Percentiles rank a stretch among this genome's conserved stretches.
These are phyloP conservation scores for Pestalotiopsis sp. DNA, from an alignment of 2,329 filamentous ascomycete species.

Conservation along the genomic window DNA sequence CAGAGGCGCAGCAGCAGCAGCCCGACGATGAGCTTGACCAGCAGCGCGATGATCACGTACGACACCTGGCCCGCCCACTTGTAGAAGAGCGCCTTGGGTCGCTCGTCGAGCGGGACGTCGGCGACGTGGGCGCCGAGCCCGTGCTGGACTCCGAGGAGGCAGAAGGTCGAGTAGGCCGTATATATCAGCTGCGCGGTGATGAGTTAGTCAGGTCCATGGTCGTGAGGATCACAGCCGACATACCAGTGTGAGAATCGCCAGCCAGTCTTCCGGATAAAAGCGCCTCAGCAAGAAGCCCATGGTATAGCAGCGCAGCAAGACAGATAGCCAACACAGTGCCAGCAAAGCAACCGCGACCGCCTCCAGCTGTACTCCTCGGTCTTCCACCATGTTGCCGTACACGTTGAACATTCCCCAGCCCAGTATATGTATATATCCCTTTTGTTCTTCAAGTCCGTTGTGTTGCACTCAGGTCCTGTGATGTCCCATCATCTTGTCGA, in stretches of 20 bases:
- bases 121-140: slow-evolving; percentile 12
- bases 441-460: not conserved
- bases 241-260: slow-evolving; percentile 12
- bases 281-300: slow-evolving; percentile 43
- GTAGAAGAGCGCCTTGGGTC: slow-evolving; percentile 11
- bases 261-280: slow-evolving; percentile 15
- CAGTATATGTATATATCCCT: not conserved
- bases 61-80: slow-evolving; percentile 13
- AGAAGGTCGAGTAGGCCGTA: slow-evolving; percentile 10
- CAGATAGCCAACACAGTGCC: slow-evolving; percentile 41
- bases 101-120: slow-evolving; percentile 4
- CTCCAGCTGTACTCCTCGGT: slow-evolving; percentile 18
- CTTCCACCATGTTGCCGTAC: slow-evolving; percentile 1
- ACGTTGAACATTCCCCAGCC: not conserved
- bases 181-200: not conserved
- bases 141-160: slow-evolving; percentile 13
- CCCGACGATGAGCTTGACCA: slow-evolving; percentile 14
- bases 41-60: slow-evolving; percentile 9
- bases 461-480: not conserved
- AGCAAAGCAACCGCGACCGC: slow-evolving; percentile 35
- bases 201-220: not conserved
- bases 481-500: not conserved
- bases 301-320: slow-evolving; percentile 46
- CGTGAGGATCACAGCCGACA: not conserved
- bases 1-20: slow-evolving; percentile 12